These are phyloP conservation scores for Aspergillus baeticus DNA, from an alignment of 495 filamentous ascomycete genomes.

Conservation along the genomic window DNA sequence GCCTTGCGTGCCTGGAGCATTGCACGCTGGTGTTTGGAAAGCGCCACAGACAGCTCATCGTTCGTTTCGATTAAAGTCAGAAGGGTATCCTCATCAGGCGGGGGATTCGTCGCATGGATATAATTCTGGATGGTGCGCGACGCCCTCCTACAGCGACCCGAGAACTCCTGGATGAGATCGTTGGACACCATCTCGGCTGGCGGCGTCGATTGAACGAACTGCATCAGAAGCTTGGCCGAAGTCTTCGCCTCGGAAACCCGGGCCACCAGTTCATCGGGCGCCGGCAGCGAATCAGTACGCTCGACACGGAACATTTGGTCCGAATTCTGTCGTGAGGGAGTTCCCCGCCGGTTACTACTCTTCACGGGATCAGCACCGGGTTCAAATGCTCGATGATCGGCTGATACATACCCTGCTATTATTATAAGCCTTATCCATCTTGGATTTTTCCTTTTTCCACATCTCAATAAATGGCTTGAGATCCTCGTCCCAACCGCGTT, in stretches of 20 bases:
- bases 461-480: constrained; percentile 66
- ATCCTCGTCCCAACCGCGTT: constrained; percentile 71
- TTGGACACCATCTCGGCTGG: constrained; percentile 70
- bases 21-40: constrained; percentile 78
- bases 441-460: constrained; percentile 84
- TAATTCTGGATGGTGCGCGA: constrained; percentile 77
- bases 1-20: constrained; percentile 66
- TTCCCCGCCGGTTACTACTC: background rate
- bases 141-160: constrained; percentile 79
- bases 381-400: background rate
- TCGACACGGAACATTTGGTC: constrained; percentile 43
- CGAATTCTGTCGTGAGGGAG: constrained; percentile 6
- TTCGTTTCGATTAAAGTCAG: constrained; percentile 92
- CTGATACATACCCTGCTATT: background rate
- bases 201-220: constrained; percentile 83
- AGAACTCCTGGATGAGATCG: constrained; percentile 90
- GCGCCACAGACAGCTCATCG: constrained; percentile 75
- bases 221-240: constrained; percentile 83
- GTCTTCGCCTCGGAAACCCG: constrained; percentile 87
- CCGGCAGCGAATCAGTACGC: constrained; percentile 55
- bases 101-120: constrained; percentile 73
- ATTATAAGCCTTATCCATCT: constrained; percentile 14
- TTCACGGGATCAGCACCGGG: background rate
- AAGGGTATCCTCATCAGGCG: constrained; percentile 90
- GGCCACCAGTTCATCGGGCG: constrained; percentile 75